Base-by-base conservation (phyloP, 139 green algal species). In the Chlorella sp. region DNA sequence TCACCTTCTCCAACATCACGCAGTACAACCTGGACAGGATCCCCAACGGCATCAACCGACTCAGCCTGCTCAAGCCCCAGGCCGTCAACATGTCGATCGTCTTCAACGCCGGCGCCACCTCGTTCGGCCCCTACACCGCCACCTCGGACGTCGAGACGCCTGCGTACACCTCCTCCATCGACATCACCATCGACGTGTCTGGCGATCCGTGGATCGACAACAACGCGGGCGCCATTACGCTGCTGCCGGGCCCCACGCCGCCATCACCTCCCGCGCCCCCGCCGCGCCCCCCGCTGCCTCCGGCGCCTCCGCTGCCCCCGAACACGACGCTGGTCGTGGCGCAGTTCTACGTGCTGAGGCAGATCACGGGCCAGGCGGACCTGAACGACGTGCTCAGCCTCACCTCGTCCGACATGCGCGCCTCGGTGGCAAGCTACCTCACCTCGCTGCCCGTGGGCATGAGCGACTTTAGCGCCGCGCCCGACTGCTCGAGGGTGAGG, bases 1-100 rank as follows among this genome's bases (percentile, higher is more conserved):
- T 75, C 26, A 35, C 59, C 0, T 51, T 82, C 26, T 1, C 34
- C 1, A 17, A 69, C 35, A 72, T 75, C 36, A 66, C 36, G 3
- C 42, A 63, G 35, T 65, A 77, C 77, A 78, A 82, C 77, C 72
- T 82, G 6, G 26, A 35, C 5, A 17, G 31, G n/a, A 74, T 74
- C 27, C 69, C 69, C 3, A 17, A 6, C n/a, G 69, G 69, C 29
- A 49, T 51, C 29, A 22, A 32, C 3, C 35, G 27, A 10, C 10
- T 55, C 42, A 17, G 10, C 42, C 42, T 55, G 42, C 42, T 55
- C 42, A 55, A 55, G 42, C 42, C 42, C 10, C 10, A 26, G 42
- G n/a, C n/a, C n/a, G n/a, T n/a, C n/a, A n/a, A n/a, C n/a, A n/a
- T n/a, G n/a, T n/a, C 42, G 10, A 55, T 17, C 17, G 17, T 55